Evolutionary conservation across 225 moss, liverwort and hornwort species (phyloP).

Genomic region (Antitrichia curtipendula): DNA sequence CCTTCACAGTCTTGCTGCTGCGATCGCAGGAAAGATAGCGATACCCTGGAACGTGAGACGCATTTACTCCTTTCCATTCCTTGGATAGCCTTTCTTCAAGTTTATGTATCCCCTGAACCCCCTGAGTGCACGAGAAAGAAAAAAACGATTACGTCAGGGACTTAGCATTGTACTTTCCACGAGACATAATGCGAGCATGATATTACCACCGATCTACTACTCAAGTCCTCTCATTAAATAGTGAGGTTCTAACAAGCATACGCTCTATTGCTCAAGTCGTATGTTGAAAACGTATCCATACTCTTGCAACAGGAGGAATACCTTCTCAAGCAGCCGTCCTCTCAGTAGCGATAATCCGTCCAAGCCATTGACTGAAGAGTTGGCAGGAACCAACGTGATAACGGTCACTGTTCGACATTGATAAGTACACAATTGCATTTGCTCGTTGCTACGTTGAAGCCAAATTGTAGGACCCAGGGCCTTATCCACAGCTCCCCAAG

Average conservation of each 20-base stretch:
- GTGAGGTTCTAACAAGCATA: background rate
- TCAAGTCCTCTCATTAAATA: background rate
- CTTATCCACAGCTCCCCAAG: conserved; percentile 47
- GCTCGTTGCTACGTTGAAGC: conserved; percentile 49
- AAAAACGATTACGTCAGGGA: background rate
- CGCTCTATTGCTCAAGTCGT: background rate
- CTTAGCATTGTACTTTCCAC: background rate
- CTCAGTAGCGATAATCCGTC: conserved; percentile 39
- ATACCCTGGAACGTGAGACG: conserved; percentile 68
- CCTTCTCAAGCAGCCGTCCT: conserved; percentile 65
- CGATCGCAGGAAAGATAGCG: conserved; percentile 69
- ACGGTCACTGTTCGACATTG: conserved; percentile 60
- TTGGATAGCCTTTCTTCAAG: conserved; percentile 65
- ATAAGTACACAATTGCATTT: conserved; percentile 51
- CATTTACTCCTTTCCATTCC: conserved; percentile 69
- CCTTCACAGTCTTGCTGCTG: conserved; percentile 37
- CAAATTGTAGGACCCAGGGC: conserved; percentile 48
- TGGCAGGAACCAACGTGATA: conserved; percentile 45
- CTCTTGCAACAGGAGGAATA: background rate
- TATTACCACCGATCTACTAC: background rate
- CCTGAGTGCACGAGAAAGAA: conserved; percentile 19
- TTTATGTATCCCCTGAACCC: conserved; percentile 30
- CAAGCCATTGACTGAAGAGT: conserved; percentile 29
- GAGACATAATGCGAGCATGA: background rate
- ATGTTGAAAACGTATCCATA: background rate